Conservation (phyloP, 2,329 filamentous ascomycete species). For the Dactylonectria macrodidyma region DNA sequence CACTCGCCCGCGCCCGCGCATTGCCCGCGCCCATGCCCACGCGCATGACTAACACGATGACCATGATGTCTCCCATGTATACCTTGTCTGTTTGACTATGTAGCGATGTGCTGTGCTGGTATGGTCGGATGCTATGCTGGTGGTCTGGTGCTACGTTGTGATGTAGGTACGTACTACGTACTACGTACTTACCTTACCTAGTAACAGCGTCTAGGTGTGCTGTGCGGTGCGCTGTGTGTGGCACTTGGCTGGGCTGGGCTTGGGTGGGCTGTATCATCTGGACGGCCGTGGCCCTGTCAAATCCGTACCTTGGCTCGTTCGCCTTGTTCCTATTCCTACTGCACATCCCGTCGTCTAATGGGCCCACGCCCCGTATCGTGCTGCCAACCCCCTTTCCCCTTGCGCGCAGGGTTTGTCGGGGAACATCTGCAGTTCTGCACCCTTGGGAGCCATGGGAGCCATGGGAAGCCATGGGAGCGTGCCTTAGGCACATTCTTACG, state of each 20-base stretch:
- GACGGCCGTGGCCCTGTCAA: slow-evolving; percentile 40
- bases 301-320: slow-evolving; percentile 41
- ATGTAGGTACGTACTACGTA: background rate
- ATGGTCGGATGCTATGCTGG: background rate
- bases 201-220: background rate
- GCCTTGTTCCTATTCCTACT: slow-evolving; percentile 34
- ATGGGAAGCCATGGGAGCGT: slow-evolving; percentile 11
- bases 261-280: slow-evolving; percentile 35
- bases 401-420: slow-evolving; percentile 44
- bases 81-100: background rate
- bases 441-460: too few relatives aligned
- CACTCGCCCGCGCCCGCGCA: background rate
- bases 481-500: slow-evolving; percentile 24
- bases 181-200: background rate
- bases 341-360: slow-evolving; percentile 15
- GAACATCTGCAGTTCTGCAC: slow-evolving; percentile 32
- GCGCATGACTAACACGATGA: slow-evolving; percentile 1
- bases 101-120: slow-evolving; percentile 6
- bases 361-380: slow-evolving; percentile 22
- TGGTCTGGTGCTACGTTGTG: slow-evolving; percentile 2
- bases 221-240: slow-evolving; percentile 8
- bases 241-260: slow-evolving; percentile 16
- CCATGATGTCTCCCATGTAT: background rate
- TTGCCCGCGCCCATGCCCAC: background rate
- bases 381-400: slow-evolving; percentile 32